These are phyloP conservation scores for Eucalyptus dawsonii DNA, from an alignment of 345 rosid species.

Conservation along the genomic window DNA sequence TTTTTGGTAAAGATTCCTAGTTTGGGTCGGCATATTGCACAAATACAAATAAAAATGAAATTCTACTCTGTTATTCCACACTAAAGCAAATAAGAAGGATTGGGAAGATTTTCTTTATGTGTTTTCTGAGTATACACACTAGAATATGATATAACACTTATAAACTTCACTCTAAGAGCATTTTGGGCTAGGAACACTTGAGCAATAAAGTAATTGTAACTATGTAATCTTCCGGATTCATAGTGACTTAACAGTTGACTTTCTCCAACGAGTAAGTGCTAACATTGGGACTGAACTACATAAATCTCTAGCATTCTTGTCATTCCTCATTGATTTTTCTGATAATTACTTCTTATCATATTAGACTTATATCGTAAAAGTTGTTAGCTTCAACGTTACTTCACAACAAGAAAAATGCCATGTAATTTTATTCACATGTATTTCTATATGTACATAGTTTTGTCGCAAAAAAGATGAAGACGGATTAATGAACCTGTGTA, in stretches of 20 bases:
- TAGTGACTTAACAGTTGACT: neutral
- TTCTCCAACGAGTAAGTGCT: neutral
- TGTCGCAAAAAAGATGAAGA: neutral
- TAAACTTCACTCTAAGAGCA: neutral
- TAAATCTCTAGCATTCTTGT: neutral
- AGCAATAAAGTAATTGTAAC: neutral
- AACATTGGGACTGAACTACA: neutral
- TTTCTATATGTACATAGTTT: neutral
- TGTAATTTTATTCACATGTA: neutral
- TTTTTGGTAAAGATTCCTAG: neutral
- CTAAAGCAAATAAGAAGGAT: neutral
- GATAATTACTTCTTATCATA: neutral
- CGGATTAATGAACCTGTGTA: neutral
- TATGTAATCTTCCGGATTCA: neutral
- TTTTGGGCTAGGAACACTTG: neutral
- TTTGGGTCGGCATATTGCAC: neutral
- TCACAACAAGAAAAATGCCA: neutral
- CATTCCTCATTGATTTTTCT: neutral
- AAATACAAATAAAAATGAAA: neutral
- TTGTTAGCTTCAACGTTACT: neutral
- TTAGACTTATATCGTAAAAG: neutral
- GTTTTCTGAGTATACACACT: neutral
- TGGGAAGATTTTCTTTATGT: neutral
- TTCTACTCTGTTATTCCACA: neutral
- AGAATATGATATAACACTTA: neutral